Base-by-base conservation (phyloP, 768 basidiomycete genomes). In the Hydnomerulius pinastri region DNA sequence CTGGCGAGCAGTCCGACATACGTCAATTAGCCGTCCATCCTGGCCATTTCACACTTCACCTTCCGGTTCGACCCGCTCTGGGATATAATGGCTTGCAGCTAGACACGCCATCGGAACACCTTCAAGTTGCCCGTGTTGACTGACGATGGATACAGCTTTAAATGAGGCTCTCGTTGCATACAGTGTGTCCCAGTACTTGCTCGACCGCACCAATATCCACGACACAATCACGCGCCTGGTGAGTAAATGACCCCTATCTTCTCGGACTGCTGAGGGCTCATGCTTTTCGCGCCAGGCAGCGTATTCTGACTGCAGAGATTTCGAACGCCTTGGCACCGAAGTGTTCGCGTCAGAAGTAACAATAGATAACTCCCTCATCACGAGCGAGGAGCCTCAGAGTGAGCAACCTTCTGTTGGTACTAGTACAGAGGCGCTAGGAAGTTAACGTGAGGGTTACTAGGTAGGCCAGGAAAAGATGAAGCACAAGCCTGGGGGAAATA, bases 221-320 rank as follows among this genome's bases (percentile, higher is more conserved):
- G 64, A 65, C 30, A 65, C 58, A 21, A 61, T 65, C 41, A 57
- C 56, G 10, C 58, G 64, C 35, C 17, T 65, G 51, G 64, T 65
- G 41, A 45, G 63, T 43, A 25, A n/a, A 23, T 20, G 29, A 20
- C 18, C 20, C 20, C 25, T 24, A 12, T 35, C 33, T 3, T 23
- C 15, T 29, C 13, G 4, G 24, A 33, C 25, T 13, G 6, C 23
- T 23, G 15, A 12, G 32, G 44, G 42, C 25, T 2, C n/a, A 17
- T 30, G 9, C 17, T 8, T 30, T 28, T 23, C 21, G 43, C 8
- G 6, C 48, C 13, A 65, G 64, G 48, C 58, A 17, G 56, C 58
- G 8, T 65, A 61, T 52, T 54, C 55, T 4, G 64, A 66, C 25
- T 61, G 64, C 33, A 56, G 56, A 45, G 53, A 65, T 41, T 66